Evolutionary conservation across 345 rosid species (phyloP).

Genomic region (Camelina laxa): DNA sequence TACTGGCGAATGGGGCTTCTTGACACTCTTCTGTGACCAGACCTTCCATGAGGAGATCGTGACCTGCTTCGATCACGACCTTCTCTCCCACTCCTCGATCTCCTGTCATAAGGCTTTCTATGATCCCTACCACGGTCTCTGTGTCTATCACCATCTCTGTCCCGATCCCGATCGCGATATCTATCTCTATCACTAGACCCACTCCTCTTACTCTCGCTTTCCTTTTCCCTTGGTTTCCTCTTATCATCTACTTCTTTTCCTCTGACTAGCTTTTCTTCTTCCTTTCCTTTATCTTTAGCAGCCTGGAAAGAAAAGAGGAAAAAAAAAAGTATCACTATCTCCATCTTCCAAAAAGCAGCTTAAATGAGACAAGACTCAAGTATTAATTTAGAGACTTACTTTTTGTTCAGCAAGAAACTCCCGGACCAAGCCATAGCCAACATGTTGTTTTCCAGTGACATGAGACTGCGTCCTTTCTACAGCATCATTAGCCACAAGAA

Average conservation of each 20-base stretch:
- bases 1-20: slow-evolving; percentile 74
- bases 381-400: slow-evolving; percentile 49
- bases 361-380: slow-evolving; percentile 16
- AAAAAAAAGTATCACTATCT: slow-evolving; percentile 14
- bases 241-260: slow-evolving; percentile 89
- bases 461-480: slow-evolving; percentile 98
- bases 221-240: slow-evolving; percentile 77
- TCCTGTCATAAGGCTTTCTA: slow-evolving; percentile 66
- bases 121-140: slow-evolving; percentile 58
- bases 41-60: slow-evolving; percentile 76
- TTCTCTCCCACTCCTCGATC: slow-evolving; percentile 76
- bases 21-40: slow-evolving; percentile 69
- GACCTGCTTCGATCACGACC: slow-evolving; percentile 78
- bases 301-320: slow-evolving; percentile 50
- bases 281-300: slow-evolving; percentile 82
- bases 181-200: slow-evolving; percentile 78
- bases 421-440: slow-evolving; percentile 97
- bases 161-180: slow-evolving; percentile 57
- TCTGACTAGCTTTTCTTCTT: slow-evolving; percentile 76
- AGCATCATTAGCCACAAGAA: slow-evolving; percentile 96
- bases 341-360: slow-evolving; percentile 14
- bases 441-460: slow-evolving; percentile 93
- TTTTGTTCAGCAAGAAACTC: slow-evolving; percentile 82
- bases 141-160: slow-evolving; percentile 63
- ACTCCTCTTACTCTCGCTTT: slow-evolving; percentile 63